These are phyloP conservation scores for Puya raimondii DNA, from an alignment of 176 grass and related monocot species.

Conservation along the genomic window DNA sequence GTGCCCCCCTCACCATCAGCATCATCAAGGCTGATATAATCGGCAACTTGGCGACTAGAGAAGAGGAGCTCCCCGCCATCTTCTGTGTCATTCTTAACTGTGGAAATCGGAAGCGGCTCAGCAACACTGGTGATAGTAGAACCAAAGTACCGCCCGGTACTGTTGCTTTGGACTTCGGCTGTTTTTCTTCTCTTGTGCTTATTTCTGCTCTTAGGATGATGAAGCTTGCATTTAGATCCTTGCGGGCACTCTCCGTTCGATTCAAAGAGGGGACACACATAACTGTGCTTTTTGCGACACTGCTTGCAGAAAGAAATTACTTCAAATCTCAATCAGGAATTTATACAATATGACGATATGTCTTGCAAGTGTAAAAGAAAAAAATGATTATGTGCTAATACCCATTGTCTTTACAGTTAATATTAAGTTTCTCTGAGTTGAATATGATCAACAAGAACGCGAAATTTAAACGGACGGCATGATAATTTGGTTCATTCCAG, in stretches of 20 bases:
- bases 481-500: too few relatives aligned
- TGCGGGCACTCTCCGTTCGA: slow-evolving; percentile 68
- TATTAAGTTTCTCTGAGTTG: too few relatives aligned
- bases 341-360: slow-evolving; percentile 15
- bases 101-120: slow-evolving; percentile 25
- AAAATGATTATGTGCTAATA: too few relatives aligned
- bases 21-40: slow-evolving; percentile 40
- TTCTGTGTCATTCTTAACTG: slow-evolving; percentile 16
- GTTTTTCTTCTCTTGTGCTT: slow-evolving; percentile 49
- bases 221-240: slow-evolving; percentile 78
- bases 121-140: slow-evolving; percentile 25
- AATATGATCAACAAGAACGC: too few relatives aligned
- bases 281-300: slow-evolving; percentile 95
- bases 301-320: slow-evolving; percentile 56
- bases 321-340: slow-evolving; percentile 35
- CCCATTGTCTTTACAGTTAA: too few relatives aligned
- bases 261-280: slow-evolving; percentile 66
- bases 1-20: slow-evolving; percentile 12
- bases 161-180: slow-evolving; percentile 37
- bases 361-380: too few relatives aligned
- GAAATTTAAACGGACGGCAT: too few relatives aligned
- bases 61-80: slow-evolving; percentile 24
- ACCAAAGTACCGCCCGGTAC: slow-evolving; percentile 67
- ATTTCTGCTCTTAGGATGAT: slow-evolving; percentile 74
- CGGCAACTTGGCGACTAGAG: slow-evolving; percentile 25